A percentile compares a stretch with the other conserved stretches of the same genome.
Evolutionary conservation across 2,329 filamentous ascomycete species (phyloP).

Genomic region (Colletotrichum tropicicola): DNA sequence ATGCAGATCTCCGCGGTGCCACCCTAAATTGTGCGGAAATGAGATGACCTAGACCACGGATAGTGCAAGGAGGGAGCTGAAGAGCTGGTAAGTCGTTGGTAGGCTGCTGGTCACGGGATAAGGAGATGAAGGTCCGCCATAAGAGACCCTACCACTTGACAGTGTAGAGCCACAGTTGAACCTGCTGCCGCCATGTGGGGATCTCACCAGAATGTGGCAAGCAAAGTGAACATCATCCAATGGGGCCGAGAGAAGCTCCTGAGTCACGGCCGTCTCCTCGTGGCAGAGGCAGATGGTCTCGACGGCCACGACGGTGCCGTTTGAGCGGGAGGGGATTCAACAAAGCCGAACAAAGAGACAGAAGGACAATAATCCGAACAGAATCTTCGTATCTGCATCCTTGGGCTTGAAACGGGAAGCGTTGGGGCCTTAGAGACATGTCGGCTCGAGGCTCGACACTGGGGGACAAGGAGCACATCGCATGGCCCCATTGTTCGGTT

Average conservation of each 20-base stretch:
- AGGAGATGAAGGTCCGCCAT: neutral
- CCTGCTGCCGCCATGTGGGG: neutral
- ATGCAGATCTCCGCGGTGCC: slow-evolving; percentile 8
- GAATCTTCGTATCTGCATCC: neutral
- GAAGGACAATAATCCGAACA: neutral
- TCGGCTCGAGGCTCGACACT: neutral
- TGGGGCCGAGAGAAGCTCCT: too few species aligned
- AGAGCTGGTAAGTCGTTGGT: neutral
- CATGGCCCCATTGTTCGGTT: neutral
- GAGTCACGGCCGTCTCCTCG: too few species aligned
- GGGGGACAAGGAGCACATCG: neutral
- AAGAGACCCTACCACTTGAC: neutral
- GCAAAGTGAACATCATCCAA: too few species aligned
- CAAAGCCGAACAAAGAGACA: neutral
- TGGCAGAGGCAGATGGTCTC: neutral
- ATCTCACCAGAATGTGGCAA: neutral
- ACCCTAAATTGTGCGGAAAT: neutral
- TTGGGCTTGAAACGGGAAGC: neutral
- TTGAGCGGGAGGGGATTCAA: neutral
- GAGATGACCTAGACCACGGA: neutral
- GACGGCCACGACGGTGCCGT: neutral
- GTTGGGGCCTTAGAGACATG: slow-evolving; percentile 3
- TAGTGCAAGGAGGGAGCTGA: neutral
- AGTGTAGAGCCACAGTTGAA: neutral
- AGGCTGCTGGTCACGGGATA: neutral